Conservation (phyloP, 2,329 filamentous ascomycete species). For the Nemania sp. region DNA sequence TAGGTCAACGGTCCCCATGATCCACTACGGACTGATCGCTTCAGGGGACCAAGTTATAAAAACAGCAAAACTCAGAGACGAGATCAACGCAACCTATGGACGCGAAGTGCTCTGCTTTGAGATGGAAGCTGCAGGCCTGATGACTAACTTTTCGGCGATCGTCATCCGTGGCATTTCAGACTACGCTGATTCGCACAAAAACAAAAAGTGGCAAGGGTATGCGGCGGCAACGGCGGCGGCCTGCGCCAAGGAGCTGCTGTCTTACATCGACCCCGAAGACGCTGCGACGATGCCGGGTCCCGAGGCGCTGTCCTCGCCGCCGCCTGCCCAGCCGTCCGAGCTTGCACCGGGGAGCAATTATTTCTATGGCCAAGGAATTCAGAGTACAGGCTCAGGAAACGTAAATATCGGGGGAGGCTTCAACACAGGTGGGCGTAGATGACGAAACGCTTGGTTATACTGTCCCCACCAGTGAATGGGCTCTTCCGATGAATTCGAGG, state of each 20-base stretch:
- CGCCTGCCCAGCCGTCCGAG: no score
- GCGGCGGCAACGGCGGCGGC: slow-evolving; percentile 7
- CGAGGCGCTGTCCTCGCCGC: no score
- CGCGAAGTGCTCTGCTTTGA: slow-evolving; percentile 10
- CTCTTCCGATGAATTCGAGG: no score
- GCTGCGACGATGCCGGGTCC: background rate
- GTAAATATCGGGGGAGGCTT: background rate
- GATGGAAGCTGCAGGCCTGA: slow-evolving; percentile 16
- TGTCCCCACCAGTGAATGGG: no score
- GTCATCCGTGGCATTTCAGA: slow-evolving; percentile 13
- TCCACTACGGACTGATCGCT: slow-evolving; percentile 14
- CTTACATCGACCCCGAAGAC: background rate
- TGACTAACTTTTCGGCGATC: background rate
- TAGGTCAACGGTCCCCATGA: background rate
- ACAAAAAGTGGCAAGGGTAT: slow-evolving; percentile 2
- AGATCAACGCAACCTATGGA: background rate
- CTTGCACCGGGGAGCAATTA: background rate
- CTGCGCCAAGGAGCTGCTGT: slow-evolving; percentile 14
- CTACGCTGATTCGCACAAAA: slow-evolving; percentile 13
- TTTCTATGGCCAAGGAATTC: background rate
- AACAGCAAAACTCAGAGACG: background rate
- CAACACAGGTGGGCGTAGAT: no score
- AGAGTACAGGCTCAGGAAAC: background rate
- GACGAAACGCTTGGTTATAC: no score
- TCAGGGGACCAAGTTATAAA: slow-evolving; percentile 10